These are phyloP conservation scores for Sporothrix variecibatus DNA, from an alignment of 2,329 filamentous ascomycete species.

Conservation along the genomic window DNA sequence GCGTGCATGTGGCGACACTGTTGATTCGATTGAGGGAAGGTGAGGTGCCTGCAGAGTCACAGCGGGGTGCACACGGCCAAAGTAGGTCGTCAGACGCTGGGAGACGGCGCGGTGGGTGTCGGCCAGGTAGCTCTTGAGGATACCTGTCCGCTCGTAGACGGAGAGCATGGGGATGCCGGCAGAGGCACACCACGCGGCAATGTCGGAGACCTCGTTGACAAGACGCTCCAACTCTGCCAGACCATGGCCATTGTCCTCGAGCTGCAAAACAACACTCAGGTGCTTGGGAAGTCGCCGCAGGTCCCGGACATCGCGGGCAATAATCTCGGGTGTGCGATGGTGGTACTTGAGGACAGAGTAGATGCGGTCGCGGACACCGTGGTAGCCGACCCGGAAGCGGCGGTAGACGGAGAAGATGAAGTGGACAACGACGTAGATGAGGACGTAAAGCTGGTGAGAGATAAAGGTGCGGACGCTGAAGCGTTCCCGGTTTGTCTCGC, in stretches of 20 bases:
- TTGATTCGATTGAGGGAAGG: slow-evolving; percentile 58
- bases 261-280: slow-evolving; percentile 79
- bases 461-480: slow-evolving; percentile 65
- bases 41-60: slow-evolving; percentile 75
- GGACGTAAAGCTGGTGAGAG: slow-evolving; percentile 61
- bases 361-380: slow-evolving; percentile 74
- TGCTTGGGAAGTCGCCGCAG: slow-evolving; percentile 78
- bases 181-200: slow-evolving; percentile 90
- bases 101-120: slow-evolving; percentile 78
- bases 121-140: slow-evolving; percentile 87
- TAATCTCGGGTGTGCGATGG: slow-evolving; percentile 90
- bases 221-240: slow-evolving; percentile 77
- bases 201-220: slow-evolving; percentile 86
- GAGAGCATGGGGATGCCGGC: slow-evolving; percentile 85
- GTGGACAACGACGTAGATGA: slow-evolving; percentile 72
- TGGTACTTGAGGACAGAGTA: slow-evolving; percentile 89
- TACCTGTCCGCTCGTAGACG: slow-evolving; percentile 90
- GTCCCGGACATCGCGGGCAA: slow-evolving; percentile 78
- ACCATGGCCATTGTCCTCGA: slow-evolving; percentile 68
- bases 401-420: slow-evolving; percentile 87
- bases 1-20: slow-evolving; percentile 44
- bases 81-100: slow-evolving; percentile 82
- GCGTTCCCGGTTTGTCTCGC: slow-evolving; percentile 41
- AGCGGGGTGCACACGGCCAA: slow-evolving; percentile 71
- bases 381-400: slow-evolving; percentile 75